These are phyloP conservation scores for Rhynchosporium graminicola DNA, from an alignment of 2,329 filamentous ascomycete genomes.

Conservation along the genomic window DNA sequence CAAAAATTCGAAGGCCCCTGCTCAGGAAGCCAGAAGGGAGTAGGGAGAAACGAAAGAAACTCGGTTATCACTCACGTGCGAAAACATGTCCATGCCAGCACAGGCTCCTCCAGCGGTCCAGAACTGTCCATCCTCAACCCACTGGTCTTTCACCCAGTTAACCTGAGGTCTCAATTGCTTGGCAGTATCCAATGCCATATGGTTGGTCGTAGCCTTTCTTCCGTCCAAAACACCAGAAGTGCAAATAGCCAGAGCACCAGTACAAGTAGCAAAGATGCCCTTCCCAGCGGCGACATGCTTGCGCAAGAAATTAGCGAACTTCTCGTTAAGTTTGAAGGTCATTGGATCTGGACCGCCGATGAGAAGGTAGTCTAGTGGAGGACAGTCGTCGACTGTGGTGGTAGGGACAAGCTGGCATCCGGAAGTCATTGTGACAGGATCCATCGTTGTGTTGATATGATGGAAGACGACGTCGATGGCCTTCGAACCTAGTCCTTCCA, in stretches of 20 bases:
- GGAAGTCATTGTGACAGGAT: constrained; percentile 14
- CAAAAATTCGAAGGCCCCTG: too few relatives aligned
- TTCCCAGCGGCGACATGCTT: constrained; percentile 43
- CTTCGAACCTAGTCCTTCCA: constrained; percentile 18
- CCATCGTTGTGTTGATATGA: constrained; percentile 33
- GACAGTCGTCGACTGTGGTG: constrained; percentile 39
- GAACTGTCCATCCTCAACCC: constrained; percentile 48
- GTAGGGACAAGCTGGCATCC: constrained; percentile 27
- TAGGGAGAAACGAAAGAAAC: too few relatives aligned
- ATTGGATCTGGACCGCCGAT: constrained; percentile 41
- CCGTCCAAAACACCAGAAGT: constrained; percentile 46
- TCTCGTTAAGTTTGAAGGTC: constrained; percentile 37
- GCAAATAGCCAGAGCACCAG: constrained; percentile 41
- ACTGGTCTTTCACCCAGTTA: constrained; percentile 48
- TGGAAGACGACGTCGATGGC: constrained; percentile 34
- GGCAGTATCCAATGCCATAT: constrained; percentile 39
- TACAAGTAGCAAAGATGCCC: constrained; percentile 44
- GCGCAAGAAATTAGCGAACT: constrained; percentile 40
- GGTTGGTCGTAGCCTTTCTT: constrained; percentile 47
- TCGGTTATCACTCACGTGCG: constrained; percentile 9
- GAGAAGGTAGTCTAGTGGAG: constrained; percentile 44
- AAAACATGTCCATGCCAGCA: constrained; percentile 46
- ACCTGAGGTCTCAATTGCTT: constrained; percentile 44
- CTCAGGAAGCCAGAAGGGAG: too few relatives aligned
- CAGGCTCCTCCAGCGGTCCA: constrained; percentile 50